Percentiles rank a stretch among this genome's conserved stretches.
These are phyloP conservation scores for Ophiosphaerella narmari DNA, from an alignment of 2,329 filamentous ascomycete species.

Conservation along the genomic window DNA sequence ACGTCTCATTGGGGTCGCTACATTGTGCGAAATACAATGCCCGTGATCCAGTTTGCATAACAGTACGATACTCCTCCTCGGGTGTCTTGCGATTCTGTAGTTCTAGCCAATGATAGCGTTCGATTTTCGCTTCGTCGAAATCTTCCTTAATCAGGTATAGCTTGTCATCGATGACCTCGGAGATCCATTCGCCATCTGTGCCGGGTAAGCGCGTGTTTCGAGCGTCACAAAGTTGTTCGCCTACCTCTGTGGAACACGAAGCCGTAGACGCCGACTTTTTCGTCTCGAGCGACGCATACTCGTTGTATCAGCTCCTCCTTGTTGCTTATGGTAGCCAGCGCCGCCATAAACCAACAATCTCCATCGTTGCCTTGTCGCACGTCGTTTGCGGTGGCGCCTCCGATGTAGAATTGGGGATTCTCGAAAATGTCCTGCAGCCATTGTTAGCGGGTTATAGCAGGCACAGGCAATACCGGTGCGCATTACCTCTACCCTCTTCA, in stretches of 20 bases:
- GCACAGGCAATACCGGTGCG: not conserved
- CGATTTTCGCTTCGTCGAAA: conserved; percentile 75
- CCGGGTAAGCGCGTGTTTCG: conserved; percentile 24
- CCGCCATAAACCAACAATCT: conserved; percentile 86
- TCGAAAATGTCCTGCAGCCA: conserved; percentile 75
- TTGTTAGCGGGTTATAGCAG: conserved; percentile 15
- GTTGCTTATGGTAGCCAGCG: conserved; percentile 76
- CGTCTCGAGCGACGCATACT: conserved; percentile 73
- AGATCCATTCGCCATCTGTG: conserved; percentile 84
- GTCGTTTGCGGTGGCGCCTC: conserved; percentile 76
- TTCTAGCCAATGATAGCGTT: conserved; percentile 74
- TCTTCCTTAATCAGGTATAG: conserved; percentile 81
- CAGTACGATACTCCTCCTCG: conserved; percentile 69
- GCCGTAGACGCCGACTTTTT: conserved; percentile 78
- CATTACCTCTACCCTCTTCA: conserved; percentile 67
- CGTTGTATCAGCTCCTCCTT: conserved; percentile 72
- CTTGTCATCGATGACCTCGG: conserved; percentile 90
- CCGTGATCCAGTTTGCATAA: conserved; percentile 75
- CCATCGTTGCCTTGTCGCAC: conserved; percentile 78
- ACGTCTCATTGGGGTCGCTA: conserved; percentile 77
- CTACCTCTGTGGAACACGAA: conserved; percentile 77
- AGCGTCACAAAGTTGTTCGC: conserved; percentile 9
- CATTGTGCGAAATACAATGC: conserved; percentile 80
- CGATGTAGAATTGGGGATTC: conserved; percentile 74
- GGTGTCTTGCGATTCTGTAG: conserved; percentile 72